Base-by-base conservation (phyloP, 1,284 basidiomycete genomes). In the Butyriboletus appendiculatus region DNA sequence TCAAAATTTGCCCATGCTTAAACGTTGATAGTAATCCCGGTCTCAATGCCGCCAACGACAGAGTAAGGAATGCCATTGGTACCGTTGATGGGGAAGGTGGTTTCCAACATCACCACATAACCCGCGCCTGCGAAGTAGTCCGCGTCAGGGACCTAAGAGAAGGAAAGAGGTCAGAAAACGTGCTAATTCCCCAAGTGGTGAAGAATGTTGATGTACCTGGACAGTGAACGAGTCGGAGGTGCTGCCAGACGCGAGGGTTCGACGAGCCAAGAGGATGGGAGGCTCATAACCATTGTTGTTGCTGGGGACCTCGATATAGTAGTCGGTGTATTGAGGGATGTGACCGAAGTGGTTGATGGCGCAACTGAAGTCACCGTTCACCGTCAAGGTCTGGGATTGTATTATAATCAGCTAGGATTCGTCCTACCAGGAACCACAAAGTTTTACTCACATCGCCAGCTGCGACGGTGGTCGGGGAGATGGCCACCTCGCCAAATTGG, bases 271-370 rank as follows among this genome's bases (percentile, higher is more conserved):
- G 33, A 69, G 66, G 53, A 73, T 65, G 5, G 63, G 63, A 34
- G 71, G 65, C 26, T 69, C 71, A 34, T 65, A 2, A 15, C 71
- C 68, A 22, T 65, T 69, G 59, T 69, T 69, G 43, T 68, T 65
- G 30, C 35, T 47, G 4, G 68, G 57, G 15, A 71, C 71, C 43
- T 67, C 65, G n/a, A 69, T 65, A 32, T 73, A 72, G 52, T 72
- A 69, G 53, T 69, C 68, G 48, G 59, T 70, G 53, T 52, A 69
- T 54, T 61, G 41, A 7, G 68, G 71, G 12, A 48, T 32, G 28
- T 48, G 20, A 15, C 53, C 54, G n/a, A 62, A 64, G 41, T 3
- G 15, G 24, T 59, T 57, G 52, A 62, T 50, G 40, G 71, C 66
- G 10, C 67, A 69, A 18, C n/a, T 61, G 8, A 69, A 69, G 53